Base-by-base conservation (phyloP, 2,329 filamentous ascomycete species). In the Colletotrichum australisinense region DNA sequence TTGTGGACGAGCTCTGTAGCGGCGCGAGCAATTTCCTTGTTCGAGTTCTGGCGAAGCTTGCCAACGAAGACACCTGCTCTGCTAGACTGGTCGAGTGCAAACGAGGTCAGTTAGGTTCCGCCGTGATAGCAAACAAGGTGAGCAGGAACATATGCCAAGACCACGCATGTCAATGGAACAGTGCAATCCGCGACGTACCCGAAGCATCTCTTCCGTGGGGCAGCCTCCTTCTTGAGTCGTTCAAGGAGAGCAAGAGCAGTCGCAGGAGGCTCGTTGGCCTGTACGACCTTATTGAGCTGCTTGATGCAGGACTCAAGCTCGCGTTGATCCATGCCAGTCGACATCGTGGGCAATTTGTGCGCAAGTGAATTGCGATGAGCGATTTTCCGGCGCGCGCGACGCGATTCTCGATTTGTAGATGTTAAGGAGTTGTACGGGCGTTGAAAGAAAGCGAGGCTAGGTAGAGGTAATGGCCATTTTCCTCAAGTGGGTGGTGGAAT, bases 11-110 rank as follows among this genome's bases (percentile, higher is more conserved):
- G 93, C 79, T 95, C 94, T 73, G 90, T 88, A 4, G 97, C 95
- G 56, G 94, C 87, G 64, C 91, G 90, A 59, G 93, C 92, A 77
- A 98, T 93, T 56, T 95, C 91, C 82, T 94, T 95, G 86, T 97
- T 93, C 70, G 91, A 83, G 82, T 97, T 95, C 74, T 93, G 84
- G 67, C 91, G 88, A 63, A 93, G 90, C 81, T 95, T 96, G 82
- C 95, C 96, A 75, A 98, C 94, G 63, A 93, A 91, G 76, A 98
- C 93, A 78, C 97, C 97, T 64, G 97, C 96, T 78, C 93, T 94
- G n/a, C 96, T 98, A 55, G 93, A 88, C 91, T 93, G 74, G 60
- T 19, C 67, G 62, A 9, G 49, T 59, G 52, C 11, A 19, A 14
- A 69, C 19, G 42, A 64, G 59, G 53, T 76, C 49, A 68, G 64